phyloP scores from a whole-genome alignment of 176 grass and related monocot species.

The Musa beccarii region DNA sequence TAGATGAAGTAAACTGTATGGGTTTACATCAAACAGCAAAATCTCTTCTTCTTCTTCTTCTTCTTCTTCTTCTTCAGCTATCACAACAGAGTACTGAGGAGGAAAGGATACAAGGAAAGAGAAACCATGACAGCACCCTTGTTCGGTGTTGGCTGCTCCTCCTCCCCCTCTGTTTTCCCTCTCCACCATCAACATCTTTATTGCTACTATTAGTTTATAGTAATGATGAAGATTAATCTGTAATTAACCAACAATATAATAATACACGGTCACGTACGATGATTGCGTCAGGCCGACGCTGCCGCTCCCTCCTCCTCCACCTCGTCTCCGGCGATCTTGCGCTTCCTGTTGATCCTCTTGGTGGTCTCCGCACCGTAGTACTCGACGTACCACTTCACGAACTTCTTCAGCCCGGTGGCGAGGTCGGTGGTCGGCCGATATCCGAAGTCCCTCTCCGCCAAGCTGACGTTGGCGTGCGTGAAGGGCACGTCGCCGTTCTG shows the following conservation, averaged over 20 bases:
- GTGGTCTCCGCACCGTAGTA: conserved; percentile 2
- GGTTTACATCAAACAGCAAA: too few relatives aligned
- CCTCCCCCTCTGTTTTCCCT: background rate
- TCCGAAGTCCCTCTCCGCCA: conserved; percentile 4
- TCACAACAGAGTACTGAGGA: background rate
- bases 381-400: conserved; percentile 8
- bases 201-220: background rate
- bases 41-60: too few relatives aligned
- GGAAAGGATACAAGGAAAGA: background rate
- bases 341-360: background rate
- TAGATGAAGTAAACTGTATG: too few relatives aligned
- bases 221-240: background rate
- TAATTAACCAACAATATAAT: background rate
- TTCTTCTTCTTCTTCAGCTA: too few relatives aligned
- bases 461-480: conserved; percentile 13
- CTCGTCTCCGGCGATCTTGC: background rate
- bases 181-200: background rate
- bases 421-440: conserved; percentile 15
- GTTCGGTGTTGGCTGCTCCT: background rate
- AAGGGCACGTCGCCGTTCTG: conserved; percentile 12
- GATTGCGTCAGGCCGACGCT: background rate
- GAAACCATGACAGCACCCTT: background rate
- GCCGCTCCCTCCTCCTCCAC: background rate
- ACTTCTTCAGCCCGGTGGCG: conserved; percentile 1
- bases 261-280: background rate